Base-by-base conservation (phyloP, 192 early-diverging fungal species). In the Spizellomyces punctatus region DNA sequence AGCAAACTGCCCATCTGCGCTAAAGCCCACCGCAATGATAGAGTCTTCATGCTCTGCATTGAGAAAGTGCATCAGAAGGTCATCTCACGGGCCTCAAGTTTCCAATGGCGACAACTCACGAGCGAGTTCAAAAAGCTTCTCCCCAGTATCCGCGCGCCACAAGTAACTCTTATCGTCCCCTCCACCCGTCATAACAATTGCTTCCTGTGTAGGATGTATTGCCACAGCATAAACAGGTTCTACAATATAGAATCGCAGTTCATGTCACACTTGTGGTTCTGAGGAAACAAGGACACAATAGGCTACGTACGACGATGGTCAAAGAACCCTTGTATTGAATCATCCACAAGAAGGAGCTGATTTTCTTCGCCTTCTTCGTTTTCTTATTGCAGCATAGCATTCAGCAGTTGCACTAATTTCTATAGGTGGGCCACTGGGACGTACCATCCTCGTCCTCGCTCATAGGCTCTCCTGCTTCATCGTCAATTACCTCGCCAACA, bases 121-220 rank as follows among this genome's bases (percentile, higher is more conserved):
- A 71, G 78, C 58, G 54, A 93, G 82, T 74, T 91, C 83, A 43
- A 79, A 81, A 6, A 95, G 52, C 58, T 85, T 83, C 54, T 94
- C 91, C 46, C 95, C 96, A 5, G 86, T 94, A 68, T 92, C 90
- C n/a, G 84, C 42, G 6, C 82, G 79, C 97, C 97, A 99, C 6
- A 99, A 71, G 74, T 90, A 97, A 36, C 88, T 88, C 81, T 87
- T 89, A 78, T 99, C 96, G 76, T 99, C 95, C 44, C 93, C 94
- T 50, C 96, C 97, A 46, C 97, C 97, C 67, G 87, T 90, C 5
- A 89, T 82, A 16, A 86, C 90, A 50, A 97, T 81, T 47, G 70
- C 78, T 43, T 84, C 81, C 50, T 94, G 69, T 16, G 78, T 81
- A 8, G 94, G 96, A 80, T 94, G 88, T 58, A 97, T 76, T 22